These are phyloP conservation scores for Pseudocercospora musae DNA, from an alignment of 2,329 filamentous ascomycete genomes.

Conservation along the genomic window DNA sequence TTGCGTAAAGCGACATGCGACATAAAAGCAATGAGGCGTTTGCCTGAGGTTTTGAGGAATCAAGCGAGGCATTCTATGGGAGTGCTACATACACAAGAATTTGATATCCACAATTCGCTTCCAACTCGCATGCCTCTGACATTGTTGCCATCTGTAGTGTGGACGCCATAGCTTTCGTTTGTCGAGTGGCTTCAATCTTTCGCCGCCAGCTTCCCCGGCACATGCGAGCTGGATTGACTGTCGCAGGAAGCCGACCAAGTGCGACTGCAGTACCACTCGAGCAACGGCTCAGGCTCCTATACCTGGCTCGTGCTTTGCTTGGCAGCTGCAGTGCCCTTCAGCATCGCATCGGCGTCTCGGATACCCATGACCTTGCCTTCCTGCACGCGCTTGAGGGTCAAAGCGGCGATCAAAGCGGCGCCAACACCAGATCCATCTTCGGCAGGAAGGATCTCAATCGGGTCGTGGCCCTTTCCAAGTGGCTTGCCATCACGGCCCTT, in stretches of 20 bases:
- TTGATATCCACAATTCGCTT: background rate
- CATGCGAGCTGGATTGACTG: background rate
- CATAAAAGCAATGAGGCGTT: background rate
- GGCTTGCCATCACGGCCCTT: constrained; percentile 64
- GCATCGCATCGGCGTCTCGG: constrained; percentile 47
- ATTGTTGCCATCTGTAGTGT: background rate
- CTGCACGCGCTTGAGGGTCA: constrained; percentile 62
- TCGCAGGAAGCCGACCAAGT: background rate
- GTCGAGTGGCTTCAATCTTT: background rate
- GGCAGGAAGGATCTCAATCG: constrained; percentile 80
- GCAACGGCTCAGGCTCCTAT: constrained; percentile 7
- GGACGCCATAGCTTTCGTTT: background rate
- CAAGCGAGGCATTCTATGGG: background rate
- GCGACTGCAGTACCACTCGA: background rate
- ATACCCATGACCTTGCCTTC: constrained; percentile 59
- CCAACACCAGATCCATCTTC: constrained; percentile 98
- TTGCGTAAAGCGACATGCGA: background rate
- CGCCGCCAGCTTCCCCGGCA: background rate
- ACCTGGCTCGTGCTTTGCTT: constrained; percentile 19
- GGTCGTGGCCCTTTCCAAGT: constrained; percentile 62
- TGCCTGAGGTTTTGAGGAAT: background rate
- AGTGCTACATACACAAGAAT: background rate
- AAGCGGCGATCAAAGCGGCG: constrained; percentile 82
- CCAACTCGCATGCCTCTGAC: background rate
- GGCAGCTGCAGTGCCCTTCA: constrained; percentile 35